A percentile compares a stretch with the other conserved stretches of the same genome.
phyloP scores from a whole-genome alignment of 2,329 filamentous ascomycete species.

The Botrytis porri region DNA sequence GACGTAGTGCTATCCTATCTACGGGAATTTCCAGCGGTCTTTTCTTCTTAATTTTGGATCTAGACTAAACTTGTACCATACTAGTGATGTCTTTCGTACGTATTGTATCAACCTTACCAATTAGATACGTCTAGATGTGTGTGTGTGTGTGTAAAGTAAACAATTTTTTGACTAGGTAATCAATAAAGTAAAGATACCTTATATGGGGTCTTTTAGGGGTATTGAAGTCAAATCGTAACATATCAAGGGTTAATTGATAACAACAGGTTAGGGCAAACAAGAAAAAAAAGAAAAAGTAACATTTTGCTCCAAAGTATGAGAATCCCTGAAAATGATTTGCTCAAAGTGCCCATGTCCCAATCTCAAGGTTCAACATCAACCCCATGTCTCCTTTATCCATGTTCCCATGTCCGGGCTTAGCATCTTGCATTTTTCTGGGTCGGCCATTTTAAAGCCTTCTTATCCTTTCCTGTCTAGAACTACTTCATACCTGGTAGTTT shows the following conservation, averaged over 20 bases:
- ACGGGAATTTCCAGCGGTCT: not conserved
- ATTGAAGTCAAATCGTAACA: conserved; percentile 9
- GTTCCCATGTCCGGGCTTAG: conserved; percentile 14
- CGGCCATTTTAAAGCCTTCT: not conserved
- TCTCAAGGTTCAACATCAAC: not conserved
- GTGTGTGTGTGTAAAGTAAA: not conserved
- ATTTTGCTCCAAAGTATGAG: not conserved
- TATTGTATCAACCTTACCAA: not conserved
- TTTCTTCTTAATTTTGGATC: not conserved
- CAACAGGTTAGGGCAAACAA: conserved; percentile 3
- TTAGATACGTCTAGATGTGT: not conserved
- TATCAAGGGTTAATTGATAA: not conserved
- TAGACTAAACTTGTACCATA: conserved; percentile 5
- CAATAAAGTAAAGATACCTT: not conserved
- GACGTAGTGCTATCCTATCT: not conserved
- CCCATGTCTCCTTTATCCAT: conserved; percentile 2
- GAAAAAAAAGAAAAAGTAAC: not conserved
- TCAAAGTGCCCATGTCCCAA: conserved; percentile 7
- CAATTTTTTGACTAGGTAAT: not conserved
- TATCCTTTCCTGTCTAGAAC: conserved; percentile 3
- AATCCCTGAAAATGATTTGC: conserved; percentile 11
- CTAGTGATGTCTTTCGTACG: not conserved
- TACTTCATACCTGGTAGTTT: not conserved
- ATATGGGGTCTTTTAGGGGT: not conserved
- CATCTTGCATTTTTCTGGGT: conserved; percentile 12